Conservation (phyloP, 1,284 basidiomycete genomes). For the Peniophora sp. region DNA sequence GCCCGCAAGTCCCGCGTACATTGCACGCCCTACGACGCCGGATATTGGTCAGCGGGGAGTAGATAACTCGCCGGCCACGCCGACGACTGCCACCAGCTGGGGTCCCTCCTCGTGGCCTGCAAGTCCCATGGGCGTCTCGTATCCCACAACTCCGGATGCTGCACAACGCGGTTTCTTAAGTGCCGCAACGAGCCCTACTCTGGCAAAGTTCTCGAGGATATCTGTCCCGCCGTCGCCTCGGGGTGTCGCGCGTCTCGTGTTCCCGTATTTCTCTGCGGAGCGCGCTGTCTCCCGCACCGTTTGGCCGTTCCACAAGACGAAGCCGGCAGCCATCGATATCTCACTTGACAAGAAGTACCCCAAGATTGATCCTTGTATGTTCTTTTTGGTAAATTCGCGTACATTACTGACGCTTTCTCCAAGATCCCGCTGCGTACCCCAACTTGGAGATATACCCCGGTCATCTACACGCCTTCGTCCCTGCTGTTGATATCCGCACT, state of each 20-base stretch:
- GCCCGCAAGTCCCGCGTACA: conserved; percentile 5
- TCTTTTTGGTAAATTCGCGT: conserved; percentile 4
- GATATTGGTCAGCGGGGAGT: conserved; percentile 23
- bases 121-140: conserved; percentile 1
- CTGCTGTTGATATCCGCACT: not conserved
- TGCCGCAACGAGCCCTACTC: no score
- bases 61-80: conserved; percentile 17
- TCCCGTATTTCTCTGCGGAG: conserved; percentile 17
- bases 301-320: conserved; percentile 13
- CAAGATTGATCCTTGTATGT: conserved; percentile 8
- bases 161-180: conserved; percentile 1
- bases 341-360: conserved; percentile 4
- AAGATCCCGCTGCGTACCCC: conserved; percentile 38
- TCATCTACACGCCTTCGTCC: not conserved
- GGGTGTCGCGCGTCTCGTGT: conserved; percentile 13
- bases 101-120: conserved; percentile 19
- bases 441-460: conserved; percentile 24
- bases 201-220: not conserved
- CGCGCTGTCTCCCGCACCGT: conserved; percentile 11
- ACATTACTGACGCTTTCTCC: conserved; percentile 2
- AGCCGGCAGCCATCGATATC: not conserved
- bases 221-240: not conserved
- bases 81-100: conserved; percentile 35
- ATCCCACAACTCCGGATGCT: conserved; percentile 2
- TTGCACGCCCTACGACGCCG: conserved; percentile 23